phyloP scores from a whole-genome alignment of 306 rosid genomes.

The Begonia loranthoides region DNA sequence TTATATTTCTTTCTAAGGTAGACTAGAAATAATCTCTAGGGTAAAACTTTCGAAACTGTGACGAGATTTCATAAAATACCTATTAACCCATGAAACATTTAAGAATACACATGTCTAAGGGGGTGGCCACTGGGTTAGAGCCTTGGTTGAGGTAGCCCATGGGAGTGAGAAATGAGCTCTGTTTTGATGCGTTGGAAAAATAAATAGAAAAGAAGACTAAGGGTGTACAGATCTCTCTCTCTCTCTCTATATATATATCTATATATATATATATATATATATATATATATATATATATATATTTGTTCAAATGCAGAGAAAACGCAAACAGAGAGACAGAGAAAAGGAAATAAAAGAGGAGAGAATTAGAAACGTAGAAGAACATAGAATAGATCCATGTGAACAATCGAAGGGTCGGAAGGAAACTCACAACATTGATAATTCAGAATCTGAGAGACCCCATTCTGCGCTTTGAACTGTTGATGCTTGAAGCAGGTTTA shows the following conservation, averaged over 20 bases:
- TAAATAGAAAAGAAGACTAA: too few species aligned
- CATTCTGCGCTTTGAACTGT: slow-evolving; percentile 30
- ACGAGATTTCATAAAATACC: too few species aligned
- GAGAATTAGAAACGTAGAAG: slow-evolving; percentile 12
- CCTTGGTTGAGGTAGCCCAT: too few species aligned
- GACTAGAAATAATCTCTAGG: too few species aligned
- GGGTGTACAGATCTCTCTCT: not conserved
- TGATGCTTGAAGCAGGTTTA: slow-evolving; percentile 20
- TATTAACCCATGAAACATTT: too few species aligned
- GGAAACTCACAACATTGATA: not conserved
- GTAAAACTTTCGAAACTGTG: too few species aligned
- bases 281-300: not conserved
- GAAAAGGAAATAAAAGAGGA: slow-evolving; percentile 11
- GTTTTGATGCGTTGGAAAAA: too few species aligned
- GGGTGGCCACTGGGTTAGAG: too few species aligned
- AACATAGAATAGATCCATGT: slow-evolving; percentile 18
- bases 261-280: too few species aligned
- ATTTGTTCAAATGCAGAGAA: not conserved
- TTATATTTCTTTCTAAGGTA: not conserved
- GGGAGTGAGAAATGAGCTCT: too few species aligned
- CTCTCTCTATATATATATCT: not conserved
- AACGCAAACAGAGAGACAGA: slow-evolving; percentile 1
- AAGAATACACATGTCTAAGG: too few species aligned
- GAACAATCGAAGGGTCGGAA: slow-evolving; percentile 3
- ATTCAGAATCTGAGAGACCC: slow-evolving; percentile 36